Base-by-base conservation (phyloP, 1,139 yeast genomes). In the Debaryomyces singareniensis region DNA sequence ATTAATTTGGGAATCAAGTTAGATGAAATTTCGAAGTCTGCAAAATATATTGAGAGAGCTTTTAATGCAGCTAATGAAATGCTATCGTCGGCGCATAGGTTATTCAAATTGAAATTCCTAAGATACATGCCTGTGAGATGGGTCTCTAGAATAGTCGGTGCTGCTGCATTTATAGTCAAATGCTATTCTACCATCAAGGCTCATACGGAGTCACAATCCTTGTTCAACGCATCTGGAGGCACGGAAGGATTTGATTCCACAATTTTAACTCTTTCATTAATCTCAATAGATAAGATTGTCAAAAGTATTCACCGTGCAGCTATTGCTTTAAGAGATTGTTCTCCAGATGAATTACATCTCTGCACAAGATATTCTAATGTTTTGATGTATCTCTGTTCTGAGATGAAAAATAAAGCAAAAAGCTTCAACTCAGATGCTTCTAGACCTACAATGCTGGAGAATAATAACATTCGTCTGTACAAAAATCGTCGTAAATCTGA, bases 81-180 rank as follows among this genome's bases (percentile, higher is more conserved):
- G 51, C 57, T 87, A 23, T 69, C 73, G 18, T 80, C 82, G 3
- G 85, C 91, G 2, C 75, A 75, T 33, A 60, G 94, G 25, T 78
- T 85, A 3, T 86, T 81, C 45, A 65, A 68, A 36, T 59, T 80
- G 37, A 75, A 72, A 38, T 59, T 79, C 61, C 58, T 85, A 31
- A 64, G 78, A 37, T 82, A 71, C 47, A 85, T 89, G 77, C 96
- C 97, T 1, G 89, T 86, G 10, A 64, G 96, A 39, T 87, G 96
- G 95, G 78, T 83, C 4, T 82, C 87, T 1, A 65, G 95, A 35
- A 77, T 86, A 22, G 89, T 89, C n/a, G 73, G 93, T 43, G 87
- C 96, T 0, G 89, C 86, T 5, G 93, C 95, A 2, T 89, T 87
- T 49, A 71, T 89, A 33, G 94, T 89, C 7, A 87, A 87, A 51